Conservation (phyloP, 495 filamentous ascomycete genomes). For the Xylaria telfairii region DNA sequence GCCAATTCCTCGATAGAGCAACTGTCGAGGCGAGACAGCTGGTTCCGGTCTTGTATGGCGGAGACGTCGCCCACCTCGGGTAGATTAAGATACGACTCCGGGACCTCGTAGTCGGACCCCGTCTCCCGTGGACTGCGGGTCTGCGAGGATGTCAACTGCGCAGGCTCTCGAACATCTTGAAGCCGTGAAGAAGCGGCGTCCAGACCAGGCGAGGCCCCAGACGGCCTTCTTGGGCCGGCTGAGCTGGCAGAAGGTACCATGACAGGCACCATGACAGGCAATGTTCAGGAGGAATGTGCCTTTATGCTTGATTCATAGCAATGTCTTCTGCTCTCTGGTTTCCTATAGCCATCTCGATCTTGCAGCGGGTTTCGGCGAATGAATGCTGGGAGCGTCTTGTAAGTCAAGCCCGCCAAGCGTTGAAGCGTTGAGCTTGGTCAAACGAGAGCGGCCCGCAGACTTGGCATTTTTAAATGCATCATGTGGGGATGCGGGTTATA, state of each 20-base stretch:
- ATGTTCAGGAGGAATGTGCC: not conserved
- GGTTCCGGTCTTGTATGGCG: conserved; percentile 53
- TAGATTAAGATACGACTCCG: conserved; percentile 55
- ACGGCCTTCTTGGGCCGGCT: not conserved
- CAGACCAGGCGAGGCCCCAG: not conserved
- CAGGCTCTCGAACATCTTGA: conserved; percentile 1
- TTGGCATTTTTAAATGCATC: not conserved
- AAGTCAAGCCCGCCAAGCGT: conserved; percentile 8
- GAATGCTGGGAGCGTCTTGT: not conserved
- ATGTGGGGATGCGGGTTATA: too few relatives aligned
- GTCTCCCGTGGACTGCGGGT: not conserved
- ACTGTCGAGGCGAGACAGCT: conserved; percentile 40
- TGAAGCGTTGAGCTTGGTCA: not conserved
- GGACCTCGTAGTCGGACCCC: conserved; percentile 48
- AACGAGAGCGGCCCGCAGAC: not conserved
- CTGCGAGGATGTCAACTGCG: not conserved
- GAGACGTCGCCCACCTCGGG: conserved; percentile 53
- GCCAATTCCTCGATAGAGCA: conserved; percentile 34
- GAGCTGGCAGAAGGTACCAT: not conserved
- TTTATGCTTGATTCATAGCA: not conserved
- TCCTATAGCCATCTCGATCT: not conserved
- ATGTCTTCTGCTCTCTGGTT: not conserved
- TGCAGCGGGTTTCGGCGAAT: not conserved
- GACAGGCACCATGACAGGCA: not conserved
- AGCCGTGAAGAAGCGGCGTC: conserved; percentile 9